Evolutionary conservation across 2,329 filamentous ascomycete species (phyloP).

Genomic region (Aspergillus sp.): DNA sequence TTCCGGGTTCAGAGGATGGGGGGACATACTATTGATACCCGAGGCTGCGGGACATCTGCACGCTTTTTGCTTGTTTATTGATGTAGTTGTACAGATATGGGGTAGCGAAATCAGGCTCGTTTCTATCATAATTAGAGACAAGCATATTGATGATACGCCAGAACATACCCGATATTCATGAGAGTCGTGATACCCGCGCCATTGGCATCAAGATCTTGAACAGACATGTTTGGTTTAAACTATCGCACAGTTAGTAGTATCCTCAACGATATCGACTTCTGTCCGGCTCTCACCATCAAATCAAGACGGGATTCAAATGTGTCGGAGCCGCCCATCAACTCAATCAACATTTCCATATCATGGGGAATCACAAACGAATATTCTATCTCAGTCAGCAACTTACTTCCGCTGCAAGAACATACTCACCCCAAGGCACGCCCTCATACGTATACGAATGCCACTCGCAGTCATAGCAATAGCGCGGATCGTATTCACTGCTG

Average conservation of each 20-base stretch:
- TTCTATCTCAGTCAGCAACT: slow-evolving; percentile 14
- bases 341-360: slow-evolving; percentile 57
- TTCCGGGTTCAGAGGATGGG: neutral
- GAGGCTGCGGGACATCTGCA: slow-evolving; percentile 57
- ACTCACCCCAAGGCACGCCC: slow-evolving; percentile 54
- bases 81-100: slow-evolving; percentile 70
- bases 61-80: slow-evolving; percentile 61
- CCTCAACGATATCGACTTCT: neutral
- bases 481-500: slow-evolving; percentile 43
- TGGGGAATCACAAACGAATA: slow-evolving; percentile 69
- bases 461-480: slow-evolving; percentile 63
- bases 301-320: slow-evolving; percentile 59
- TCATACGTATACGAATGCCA: slow-evolving; percentile 63
- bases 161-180: slow-evolving; percentile 49
- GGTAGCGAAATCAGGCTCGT: slow-evolving; percentile 65
- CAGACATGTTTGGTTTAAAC: slow-evolving; percentile 43
- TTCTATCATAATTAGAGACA: slow-evolving; percentile 41
- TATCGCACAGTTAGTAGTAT: slow-evolving; percentile 9
- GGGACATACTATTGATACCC: slow-evolving; percentile 50
- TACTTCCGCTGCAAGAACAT: neutral
- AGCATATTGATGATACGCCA: neutral
- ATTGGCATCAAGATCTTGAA: slow-evolving; percentile 28
- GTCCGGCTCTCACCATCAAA: slow-evolving; percentile 40
- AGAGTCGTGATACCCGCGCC: slow-evolving; percentile 47
- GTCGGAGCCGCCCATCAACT: slow-evolving; percentile 51